A percentile compares a stretch with the other conserved stretches of the same genome.
These are phyloP conservation scores for Neurospora cerealis DNA, from an alignment of 495 filamentous ascomycete genomes.

Conservation along the genomic window DNA sequence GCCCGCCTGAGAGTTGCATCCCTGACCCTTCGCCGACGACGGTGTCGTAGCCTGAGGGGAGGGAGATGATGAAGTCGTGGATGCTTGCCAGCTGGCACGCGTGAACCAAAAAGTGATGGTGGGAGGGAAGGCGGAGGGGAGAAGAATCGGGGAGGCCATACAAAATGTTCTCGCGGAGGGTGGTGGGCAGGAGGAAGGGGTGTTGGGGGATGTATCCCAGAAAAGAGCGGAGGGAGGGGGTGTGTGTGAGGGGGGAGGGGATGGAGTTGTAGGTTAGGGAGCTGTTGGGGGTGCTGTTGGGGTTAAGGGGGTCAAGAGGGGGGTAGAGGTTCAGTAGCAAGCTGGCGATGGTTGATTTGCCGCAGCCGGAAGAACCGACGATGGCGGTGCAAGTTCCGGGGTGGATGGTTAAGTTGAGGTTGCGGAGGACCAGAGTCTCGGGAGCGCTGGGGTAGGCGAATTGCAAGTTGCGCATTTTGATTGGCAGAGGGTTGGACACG, in stretches of 20 bases:
- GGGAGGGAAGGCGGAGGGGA: conserved; percentile 22
- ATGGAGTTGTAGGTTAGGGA: conserved; percentile 47
- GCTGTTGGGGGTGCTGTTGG: not conserved
- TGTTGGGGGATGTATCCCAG: conserved; percentile 72
- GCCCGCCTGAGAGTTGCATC: conserved; percentile 65
- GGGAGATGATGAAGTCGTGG: conserved; percentile 66
- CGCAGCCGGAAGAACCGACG: conserved; percentile 74
- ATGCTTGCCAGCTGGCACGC: conserved; percentile 50
- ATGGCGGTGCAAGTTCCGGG: conserved; percentile 58
- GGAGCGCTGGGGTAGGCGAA: conserved; percentile 63
- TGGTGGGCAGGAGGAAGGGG: conserved; percentile 65
- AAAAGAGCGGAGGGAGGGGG: conserved; percentile 51
- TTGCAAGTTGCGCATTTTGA: conserved; percentile 46
- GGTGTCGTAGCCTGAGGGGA: conserved; percentile 66
- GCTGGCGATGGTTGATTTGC: conserved; percentile 86
- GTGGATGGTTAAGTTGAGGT: conserved; percentile 51
- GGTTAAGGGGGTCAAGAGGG: not conserved
- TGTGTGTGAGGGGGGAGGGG: conserved; percentile 40
- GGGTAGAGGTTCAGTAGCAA: conserved; percentile 44
- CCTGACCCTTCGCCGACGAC: conserved; percentile 65
- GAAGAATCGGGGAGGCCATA: conserved; percentile 55
- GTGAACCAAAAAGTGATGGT: conserved; percentile 25
- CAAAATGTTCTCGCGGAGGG: conserved; percentile 65
- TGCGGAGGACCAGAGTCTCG: conserved; percentile 41
- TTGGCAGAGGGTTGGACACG: conserved; percentile 44